phyloP scores from a whole-genome alignment of 805 yeast species.

The Ogataea nonfermentans region DNA sequence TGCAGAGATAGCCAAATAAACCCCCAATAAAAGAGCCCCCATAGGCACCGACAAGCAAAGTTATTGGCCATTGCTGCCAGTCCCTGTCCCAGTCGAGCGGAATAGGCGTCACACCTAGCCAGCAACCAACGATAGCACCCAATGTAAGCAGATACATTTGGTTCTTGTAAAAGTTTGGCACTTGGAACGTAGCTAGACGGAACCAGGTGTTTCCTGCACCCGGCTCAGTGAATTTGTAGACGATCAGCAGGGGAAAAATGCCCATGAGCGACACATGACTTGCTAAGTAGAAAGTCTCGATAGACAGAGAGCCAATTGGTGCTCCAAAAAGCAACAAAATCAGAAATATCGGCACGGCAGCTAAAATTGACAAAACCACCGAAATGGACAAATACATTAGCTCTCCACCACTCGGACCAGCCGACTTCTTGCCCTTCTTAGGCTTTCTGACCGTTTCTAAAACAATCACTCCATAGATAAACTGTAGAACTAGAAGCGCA shows the following conservation, averaged over 20 bases:
- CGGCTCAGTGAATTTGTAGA: constrained; percentile 43
- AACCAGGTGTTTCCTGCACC: constrained; percentile 28
- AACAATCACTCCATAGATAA: constrained; percentile 35
- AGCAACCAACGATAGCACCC: constrained; percentile 62
- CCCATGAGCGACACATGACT: constrained; percentile 59
- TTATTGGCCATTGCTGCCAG: constrained; percentile 96
- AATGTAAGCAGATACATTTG: constrained; percentile 39
- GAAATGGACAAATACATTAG: constrained; percentile 31
- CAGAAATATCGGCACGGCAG: constrained; percentile 40
- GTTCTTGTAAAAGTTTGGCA: constrained; percentile 28
- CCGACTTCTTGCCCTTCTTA: constrained; percentile 16
- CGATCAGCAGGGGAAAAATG: constrained; percentile 61
- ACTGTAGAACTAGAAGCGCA: constrained; percentile 36
- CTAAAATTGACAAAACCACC: constrained; percentile 32
- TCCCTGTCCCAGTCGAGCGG: constrained; percentile 98
- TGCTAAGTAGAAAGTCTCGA: constrained; percentile 59
- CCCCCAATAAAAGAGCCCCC: constrained; percentile 66
- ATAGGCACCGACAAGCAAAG: constrained; percentile 76
- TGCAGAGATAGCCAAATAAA: constrained; percentile 19
- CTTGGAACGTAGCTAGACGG: constrained; percentile 31
- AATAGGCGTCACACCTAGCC: constrained; percentile 92
- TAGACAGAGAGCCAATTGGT: constrained; percentile 54
- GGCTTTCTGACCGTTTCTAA: constrained; percentile 33
- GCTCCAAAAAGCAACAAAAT: constrained; percentile 72
- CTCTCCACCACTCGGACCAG: constrained; percentile 19